Evolutionary conservation across 2,329 filamentous ascomycete species (phyloP).

Genomic region (Lachnellula hyalina): DNA sequence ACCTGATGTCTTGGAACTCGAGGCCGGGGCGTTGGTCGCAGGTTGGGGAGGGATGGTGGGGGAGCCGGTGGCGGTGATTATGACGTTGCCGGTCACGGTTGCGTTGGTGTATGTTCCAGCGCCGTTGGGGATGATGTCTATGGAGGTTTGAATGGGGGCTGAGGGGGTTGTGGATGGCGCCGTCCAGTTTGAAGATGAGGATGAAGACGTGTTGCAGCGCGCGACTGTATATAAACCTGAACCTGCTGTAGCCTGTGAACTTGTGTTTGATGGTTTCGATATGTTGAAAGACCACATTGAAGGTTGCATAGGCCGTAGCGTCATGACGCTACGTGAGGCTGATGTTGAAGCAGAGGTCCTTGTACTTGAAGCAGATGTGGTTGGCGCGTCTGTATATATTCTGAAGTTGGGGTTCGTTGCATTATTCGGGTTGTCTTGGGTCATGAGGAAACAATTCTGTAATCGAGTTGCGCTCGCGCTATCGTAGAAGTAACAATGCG

Average conservation of each 20-base stretch:
- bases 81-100: background rate
- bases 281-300: no score
- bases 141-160: background rate
- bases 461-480: background rate
- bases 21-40: background rate
- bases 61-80: background rate
- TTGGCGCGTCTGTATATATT: background rate
- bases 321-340: no score
- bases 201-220: no score
- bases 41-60: background rate
- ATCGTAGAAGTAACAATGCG: background rate
- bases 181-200: no score
- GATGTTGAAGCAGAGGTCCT: constrained; percentile 3
- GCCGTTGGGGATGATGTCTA: background rate
- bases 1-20: background rate
- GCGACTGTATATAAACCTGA: no score
- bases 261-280: no score
- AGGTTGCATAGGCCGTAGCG: no score
- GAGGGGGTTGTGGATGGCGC: background rate
- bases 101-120: background rate
- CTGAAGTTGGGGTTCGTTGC: background rate
- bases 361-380: background rate
- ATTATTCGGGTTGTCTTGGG: background rate
- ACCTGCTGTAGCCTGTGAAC: no score
- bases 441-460: background rate